phyloP scores from a whole-genome alignment of 129 eudicot species.

The Centrapalus pauciflorus region DNA sequence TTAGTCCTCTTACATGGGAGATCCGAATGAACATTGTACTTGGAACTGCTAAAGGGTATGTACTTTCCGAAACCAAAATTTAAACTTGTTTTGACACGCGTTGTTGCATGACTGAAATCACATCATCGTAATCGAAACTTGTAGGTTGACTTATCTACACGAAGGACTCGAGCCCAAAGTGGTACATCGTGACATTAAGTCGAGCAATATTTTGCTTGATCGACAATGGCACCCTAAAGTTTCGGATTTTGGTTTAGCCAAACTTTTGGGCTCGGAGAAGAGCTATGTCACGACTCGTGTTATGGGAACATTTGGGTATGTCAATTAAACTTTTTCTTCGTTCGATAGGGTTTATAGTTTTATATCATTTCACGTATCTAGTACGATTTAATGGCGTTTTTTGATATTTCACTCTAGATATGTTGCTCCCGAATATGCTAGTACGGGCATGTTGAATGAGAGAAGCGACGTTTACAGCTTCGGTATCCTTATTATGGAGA shows the following conservation, averaged over 20 bases:
- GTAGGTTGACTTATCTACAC: constrained; percentile 79
- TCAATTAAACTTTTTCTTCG: not conserved
- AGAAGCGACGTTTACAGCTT: constrained; percentile 92
- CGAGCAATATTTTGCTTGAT: constrained; percentile 83
- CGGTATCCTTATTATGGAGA: constrained; percentile 90
- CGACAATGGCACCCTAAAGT: constrained; percentile 77
- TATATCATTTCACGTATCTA: not conserved
- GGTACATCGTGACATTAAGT: constrained; percentile 84
- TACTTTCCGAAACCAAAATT: not conserved
- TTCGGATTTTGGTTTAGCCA: constrained; percentile 84
- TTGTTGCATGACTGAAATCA: not conserved
- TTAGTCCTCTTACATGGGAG: constrained; percentile 88
- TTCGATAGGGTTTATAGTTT: not conserved
- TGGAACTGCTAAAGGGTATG: constrained; percentile 93
- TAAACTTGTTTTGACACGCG: not conserved
- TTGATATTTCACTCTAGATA: constrained; percentile 38
- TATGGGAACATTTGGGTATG: constrained; percentile 43
- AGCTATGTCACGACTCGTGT: constrained; percentile 41
- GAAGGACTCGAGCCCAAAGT: constrained; percentile 95
- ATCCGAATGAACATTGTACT: constrained; percentile 61
- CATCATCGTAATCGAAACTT: constrained; percentile 18
- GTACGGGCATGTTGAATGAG: constrained; percentile 93
- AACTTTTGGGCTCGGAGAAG: constrained; percentile 56
- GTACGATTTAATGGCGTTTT: not conserved
- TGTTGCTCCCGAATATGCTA: constrained; percentile 97